Evolutionary conservation across 331 rosid genomes (phyloP).

Genomic region (Cucumis variabilis): DNA sequence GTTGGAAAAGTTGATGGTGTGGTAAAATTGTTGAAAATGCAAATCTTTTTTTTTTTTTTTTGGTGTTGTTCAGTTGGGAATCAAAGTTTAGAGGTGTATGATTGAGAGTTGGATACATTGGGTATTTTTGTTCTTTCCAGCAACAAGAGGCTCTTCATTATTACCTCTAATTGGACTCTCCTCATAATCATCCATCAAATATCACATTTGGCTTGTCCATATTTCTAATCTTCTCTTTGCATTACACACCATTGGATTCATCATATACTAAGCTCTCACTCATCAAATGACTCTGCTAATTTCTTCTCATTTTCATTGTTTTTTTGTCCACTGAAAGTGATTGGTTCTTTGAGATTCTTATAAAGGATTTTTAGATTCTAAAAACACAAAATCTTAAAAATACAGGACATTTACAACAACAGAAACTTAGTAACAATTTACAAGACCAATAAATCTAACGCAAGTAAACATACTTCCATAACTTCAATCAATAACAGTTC

Average conservation of each 20-base stretch:
- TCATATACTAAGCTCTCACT: constrained; percentile 67
- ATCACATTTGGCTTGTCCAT: constrained; percentile 78
- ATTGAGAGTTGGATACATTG: constrained; percentile 66
- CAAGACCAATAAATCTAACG: no score
- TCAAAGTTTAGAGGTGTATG: no score
- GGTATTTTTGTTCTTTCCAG: constrained; percentile 81
- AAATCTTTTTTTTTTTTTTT: no score
- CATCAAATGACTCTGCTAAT: constrained; percentile 51
- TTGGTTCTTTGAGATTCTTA: neutral
- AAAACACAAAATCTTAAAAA: no score
- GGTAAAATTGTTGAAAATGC: no score
- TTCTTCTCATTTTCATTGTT: neutral
- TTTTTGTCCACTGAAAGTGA: neutral
- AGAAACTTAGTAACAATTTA: no score
- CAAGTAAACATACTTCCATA: no score
- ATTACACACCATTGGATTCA: constrained; percentile 57
- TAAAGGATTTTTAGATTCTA: neutral
- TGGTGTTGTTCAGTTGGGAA: no score
- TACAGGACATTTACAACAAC: no score
- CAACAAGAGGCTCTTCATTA: constrained; percentile 69
- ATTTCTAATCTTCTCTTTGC: constrained; percentile 63
- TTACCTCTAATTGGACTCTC: constrained; percentile 61
- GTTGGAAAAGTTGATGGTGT: no score
- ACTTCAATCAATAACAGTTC: no score
- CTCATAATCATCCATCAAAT: constrained; percentile 72